A percentile compares a stretch with the other conserved stretches of the same genome.
phyloP scores from a whole-genome alignment of 306 rosid genomes.

The Vigna unguiculata region DNA sequence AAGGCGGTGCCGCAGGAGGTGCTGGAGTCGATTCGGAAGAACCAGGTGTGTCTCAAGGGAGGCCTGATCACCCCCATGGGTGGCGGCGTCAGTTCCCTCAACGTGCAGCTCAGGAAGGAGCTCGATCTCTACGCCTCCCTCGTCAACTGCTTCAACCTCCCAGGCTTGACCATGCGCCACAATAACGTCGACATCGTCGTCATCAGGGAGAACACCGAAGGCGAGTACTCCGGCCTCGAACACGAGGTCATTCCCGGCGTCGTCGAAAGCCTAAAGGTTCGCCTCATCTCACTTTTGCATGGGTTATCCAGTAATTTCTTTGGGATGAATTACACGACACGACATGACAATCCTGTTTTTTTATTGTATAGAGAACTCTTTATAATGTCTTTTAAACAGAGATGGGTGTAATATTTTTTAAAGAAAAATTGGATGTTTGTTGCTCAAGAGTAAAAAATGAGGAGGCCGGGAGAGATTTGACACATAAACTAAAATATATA shows the following conservation, averaged over 20 bases:
- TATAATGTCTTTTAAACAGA: background rate
- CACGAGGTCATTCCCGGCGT: slow-evolving; percentile 84
- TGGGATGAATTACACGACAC: too few species aligned
- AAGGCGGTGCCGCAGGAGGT: slow-evolving; percentile 62
- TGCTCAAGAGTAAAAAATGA: too few species aligned
- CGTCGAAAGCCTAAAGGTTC: slow-evolving; percentile 81
- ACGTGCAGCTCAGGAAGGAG: slow-evolving; percentile 67
- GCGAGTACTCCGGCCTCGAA: slow-evolving; percentile 76
- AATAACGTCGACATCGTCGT: slow-evolving; percentile 74
- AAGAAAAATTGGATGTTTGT: too few species aligned
- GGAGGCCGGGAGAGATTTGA: background rate
- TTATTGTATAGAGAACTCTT: background rate
- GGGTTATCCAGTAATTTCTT: background rate
- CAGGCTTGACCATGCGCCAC: slow-evolving; percentile 70
- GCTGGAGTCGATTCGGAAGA: slow-evolving; percentile 67
- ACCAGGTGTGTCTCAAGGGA: slow-evolving; percentile 75
- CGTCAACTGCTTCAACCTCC: slow-evolving; percentile 66
- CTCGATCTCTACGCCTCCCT: slow-evolving; percentile 79
- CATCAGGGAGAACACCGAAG: slow-evolving; percentile 78
- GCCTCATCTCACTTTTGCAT: background rate
- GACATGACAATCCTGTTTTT: too few species aligned
- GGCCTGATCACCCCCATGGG: slow-evolving; percentile 75
- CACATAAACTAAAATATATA: background rate
- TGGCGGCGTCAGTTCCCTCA: slow-evolving; percentile 76
- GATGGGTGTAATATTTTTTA: background rate